Evolutionary conservation across 306 rosid genomes (phyloP).

Genomic region (Acacia acuminata): DNA sequence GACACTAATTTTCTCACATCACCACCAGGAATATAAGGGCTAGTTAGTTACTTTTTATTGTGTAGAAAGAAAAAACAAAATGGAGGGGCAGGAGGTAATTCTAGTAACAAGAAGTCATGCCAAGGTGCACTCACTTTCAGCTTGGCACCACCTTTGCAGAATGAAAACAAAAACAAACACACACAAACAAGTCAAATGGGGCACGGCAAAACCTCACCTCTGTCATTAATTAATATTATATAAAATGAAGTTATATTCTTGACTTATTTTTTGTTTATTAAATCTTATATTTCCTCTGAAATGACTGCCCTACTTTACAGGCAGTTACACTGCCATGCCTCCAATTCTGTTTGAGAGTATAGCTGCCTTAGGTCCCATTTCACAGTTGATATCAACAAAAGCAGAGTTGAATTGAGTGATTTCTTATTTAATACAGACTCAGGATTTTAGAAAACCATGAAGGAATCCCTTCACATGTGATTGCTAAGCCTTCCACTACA

Average conservation of each 20-base stretch:
- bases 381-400: neutral
- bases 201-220: neutral
- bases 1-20: too few relatives aligned
- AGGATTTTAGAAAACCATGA: slow-evolving; percentile 10
- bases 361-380: neutral
- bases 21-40: too few relatives aligned
- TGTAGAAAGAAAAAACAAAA: too few relatives aligned
- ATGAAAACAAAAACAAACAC: too few relatives aligned
- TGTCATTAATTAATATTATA: neutral
- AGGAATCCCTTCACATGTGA: neutral
- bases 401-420: neutral
- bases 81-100: too few relatives aligned
- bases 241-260: neutral
- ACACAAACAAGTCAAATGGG: too few relatives aligned
- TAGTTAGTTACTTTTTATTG: too few relatives aligned
- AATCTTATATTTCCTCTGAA: neutral
- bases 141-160: too few relatives aligned
- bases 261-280: neutral
- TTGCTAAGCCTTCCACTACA: neutral
- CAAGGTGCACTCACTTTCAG: too few relatives aligned
- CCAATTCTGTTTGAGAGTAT: neutral
- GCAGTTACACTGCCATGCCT: neutral
- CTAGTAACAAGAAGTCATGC: too few relatives aligned
- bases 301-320: neutral
- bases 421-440: neutral